phyloP scores from a whole-genome alignment of 148 eudicot genomes.

The Gaultheria prostrata region DNA sequence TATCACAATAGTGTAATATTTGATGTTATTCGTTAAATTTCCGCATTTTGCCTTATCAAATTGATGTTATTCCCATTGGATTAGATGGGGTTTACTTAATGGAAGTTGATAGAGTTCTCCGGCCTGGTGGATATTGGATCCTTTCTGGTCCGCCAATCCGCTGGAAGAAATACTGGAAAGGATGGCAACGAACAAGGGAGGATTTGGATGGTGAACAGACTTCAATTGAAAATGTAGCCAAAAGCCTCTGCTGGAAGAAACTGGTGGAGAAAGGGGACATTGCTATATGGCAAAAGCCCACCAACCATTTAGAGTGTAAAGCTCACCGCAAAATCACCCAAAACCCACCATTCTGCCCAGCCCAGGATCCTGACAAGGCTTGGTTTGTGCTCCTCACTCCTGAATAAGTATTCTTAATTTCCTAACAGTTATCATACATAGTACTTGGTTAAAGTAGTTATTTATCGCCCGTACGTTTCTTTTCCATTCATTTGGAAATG shows the following conservation, averaged over 20 bases:
- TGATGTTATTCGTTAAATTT: neutral
- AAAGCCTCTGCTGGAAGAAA: constrained; percentile 76
- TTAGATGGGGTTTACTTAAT: constrained; percentile 65
- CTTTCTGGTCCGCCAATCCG: constrained; percentile 68
- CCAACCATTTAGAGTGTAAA: constrained; percentile 65
- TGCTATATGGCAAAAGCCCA: constrained; percentile 78
- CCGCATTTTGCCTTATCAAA: neutral
- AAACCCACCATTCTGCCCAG: constrained; percentile 50
- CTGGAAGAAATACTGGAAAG: constrained; percentile 60
- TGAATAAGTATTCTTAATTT: neutral
- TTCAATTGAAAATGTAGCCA: constrained; percentile 60
- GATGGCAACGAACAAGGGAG: constrained; percentile 65
- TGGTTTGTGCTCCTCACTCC: constrained; percentile 44
- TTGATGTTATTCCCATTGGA: neutral
- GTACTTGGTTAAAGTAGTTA: neutral
- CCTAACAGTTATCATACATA: neutral
- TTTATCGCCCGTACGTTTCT: neutral
- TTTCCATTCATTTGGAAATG: neutral
- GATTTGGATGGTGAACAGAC: constrained; percentile 75
- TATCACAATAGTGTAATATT: neutral
- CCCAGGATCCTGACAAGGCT: constrained; percentile 61
- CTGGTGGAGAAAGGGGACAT: constrained; percentile 56
- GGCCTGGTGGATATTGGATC: constrained; percentile 84
- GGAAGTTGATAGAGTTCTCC: constrained; percentile 70
- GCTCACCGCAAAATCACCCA: constrained; percentile 22